These are phyloP conservation scores for Nicotiana benthamiana DNA, from an alignment of 257 asterid species.

Conservation along the genomic window DNA sequence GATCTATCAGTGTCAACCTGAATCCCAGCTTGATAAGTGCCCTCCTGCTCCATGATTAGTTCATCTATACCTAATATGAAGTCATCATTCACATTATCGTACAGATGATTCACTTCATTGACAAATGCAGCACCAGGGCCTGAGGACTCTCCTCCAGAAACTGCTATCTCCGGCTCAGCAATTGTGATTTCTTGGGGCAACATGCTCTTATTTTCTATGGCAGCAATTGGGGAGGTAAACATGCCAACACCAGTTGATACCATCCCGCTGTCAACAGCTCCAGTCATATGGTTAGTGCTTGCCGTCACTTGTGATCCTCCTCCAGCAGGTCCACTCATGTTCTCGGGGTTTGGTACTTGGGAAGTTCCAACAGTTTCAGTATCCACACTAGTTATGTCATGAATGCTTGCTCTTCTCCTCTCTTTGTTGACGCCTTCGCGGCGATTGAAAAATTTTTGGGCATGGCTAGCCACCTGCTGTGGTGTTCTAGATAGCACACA, in stretches of 20 bases:
- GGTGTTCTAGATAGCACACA: constrained; percentile 1
- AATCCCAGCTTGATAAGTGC: neutral
- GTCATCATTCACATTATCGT: neutral
- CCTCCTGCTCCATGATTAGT: neutral
- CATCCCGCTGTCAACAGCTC: neutral
- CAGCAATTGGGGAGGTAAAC: no score
- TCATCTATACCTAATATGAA: neutral
- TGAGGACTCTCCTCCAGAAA: neutral
- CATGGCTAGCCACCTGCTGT: constrained; percentile 3
- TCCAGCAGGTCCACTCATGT: neutral
- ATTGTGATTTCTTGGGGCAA: neutral
- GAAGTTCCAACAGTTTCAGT: constrained; percentile 8
- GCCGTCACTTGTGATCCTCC: neutral
- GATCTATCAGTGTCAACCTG: neutral
- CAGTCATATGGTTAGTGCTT: neutral
- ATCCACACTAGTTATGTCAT: constrained; percentile 9
- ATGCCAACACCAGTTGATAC: neutral
- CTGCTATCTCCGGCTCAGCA: neutral
- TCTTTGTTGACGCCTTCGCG: neutral
- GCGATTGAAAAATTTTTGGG: neutral
- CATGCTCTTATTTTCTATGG: neutral
- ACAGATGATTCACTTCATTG: neutral
- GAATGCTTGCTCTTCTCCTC: neutral
- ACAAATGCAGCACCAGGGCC: neutral
- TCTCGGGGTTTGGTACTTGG: neutral